Base-by-base conservation (phyloP, 768 basidiomycete genomes). In the Russula earlei region DNA sequence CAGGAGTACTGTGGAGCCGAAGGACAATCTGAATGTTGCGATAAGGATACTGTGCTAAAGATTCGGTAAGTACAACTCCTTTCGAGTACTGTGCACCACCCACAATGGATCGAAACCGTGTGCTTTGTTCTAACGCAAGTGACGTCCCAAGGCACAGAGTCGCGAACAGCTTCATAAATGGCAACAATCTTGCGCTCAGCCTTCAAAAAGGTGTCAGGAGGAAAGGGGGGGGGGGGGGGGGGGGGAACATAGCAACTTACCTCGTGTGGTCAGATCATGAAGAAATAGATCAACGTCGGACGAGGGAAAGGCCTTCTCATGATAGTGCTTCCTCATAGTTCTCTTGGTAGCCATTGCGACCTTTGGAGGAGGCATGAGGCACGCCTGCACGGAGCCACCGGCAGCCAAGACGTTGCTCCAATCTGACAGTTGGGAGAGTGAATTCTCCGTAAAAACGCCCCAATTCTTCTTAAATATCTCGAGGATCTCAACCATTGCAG, bases 41-140 rank as follows among this genome's bases (percentile, higher is more conserved):
- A 59, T 83, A 83, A 0, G 82, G 82, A 64, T 82, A 84, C 71
- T 83, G 81, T 49, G 76, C 80, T 81, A 57, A 22, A 14, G 43
- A 58, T n/a, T 14, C 19, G 7, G 24, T 58, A 12, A 56, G 27
- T 40, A 33, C 19, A 33, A n/a, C 29, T 6, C 19, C n/a, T n/a
- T 33, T 11, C 6, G 12, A 27, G 33, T 15, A 10, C 8, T 3
- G 33, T 24, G 31, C n/a, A 52, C 37, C 37, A 31, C 77, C 50
- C 57, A 76, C 81, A 81, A 64, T 83, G 77, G 61, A 84, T 82
- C 14, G 82, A 83, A 41, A 83, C 71, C 0, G 81, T 80, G 60
- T 85, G 80, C 67, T 80, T 83, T 54, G 81, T 81, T 38, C 82
- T 76, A 54, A 84, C 77, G 49, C 81, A 83, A 27, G 81, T 83